Evolutionary conservation across 1,284 basidiomycete genomes (phyloP).

Genomic region (Ceratobasidium sp.): DNA sequence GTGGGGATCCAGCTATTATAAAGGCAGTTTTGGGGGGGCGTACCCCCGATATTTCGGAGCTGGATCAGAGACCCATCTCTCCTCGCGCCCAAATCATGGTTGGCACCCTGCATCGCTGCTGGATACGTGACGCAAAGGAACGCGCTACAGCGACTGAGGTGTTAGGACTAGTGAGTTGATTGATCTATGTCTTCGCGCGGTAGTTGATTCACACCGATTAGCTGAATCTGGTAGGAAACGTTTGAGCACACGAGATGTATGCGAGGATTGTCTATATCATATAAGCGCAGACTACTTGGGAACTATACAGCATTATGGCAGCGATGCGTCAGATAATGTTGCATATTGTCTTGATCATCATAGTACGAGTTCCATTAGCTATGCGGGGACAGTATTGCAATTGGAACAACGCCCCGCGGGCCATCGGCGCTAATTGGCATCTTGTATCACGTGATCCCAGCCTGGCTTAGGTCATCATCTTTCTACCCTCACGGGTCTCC

Average conservation of each 20-base stretch:
- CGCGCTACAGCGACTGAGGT: neutral
- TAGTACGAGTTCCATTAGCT: too few relatives aligned
- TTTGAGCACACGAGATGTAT: neutral
- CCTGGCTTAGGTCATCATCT: too few relatives aligned
- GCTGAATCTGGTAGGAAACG: neutral
- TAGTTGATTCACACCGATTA: neutral
- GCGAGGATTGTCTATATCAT: too few relatives aligned
- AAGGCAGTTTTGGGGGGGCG: neutral
- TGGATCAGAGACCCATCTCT: neutral
- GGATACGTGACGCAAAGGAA: conserved; percentile 2
- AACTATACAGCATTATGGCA: too few relatives aligned
- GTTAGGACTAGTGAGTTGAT: neutral
- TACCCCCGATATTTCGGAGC: conserved; percentile 5
- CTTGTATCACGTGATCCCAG: too few relatives aligned
- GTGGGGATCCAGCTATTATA: neutral
- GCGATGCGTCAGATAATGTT: too few relatives aligned
- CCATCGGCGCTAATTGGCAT: too few relatives aligned
- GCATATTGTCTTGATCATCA: too few relatives aligned
- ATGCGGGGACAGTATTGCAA: too few relatives aligned
- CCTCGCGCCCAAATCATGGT: conserved; percentile 9
- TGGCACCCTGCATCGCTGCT: conserved; percentile 20
- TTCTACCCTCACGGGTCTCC: too few relatives aligned
- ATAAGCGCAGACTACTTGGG: too few relatives aligned
- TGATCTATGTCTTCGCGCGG: neutral
- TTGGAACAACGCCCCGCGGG: too few relatives aligned